These are phyloP conservation scores for Backusella mclennaniae DNA, from an alignment of 192 early-diverging fungal genomes.

Conservation along the genomic window DNA sequence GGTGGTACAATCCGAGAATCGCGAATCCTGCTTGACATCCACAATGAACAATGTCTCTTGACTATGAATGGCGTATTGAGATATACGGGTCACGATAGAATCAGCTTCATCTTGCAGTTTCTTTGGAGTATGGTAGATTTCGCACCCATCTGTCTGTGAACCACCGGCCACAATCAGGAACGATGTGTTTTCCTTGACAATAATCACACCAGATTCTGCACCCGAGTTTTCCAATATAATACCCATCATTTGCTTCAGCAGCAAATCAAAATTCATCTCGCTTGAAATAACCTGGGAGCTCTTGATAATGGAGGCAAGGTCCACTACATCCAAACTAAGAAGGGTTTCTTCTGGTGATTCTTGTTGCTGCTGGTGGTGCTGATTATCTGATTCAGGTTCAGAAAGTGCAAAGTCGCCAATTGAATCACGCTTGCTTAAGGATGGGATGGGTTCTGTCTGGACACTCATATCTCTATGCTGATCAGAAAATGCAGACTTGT, in stretches of 20 bases:
- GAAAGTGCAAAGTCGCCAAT: not conserved
- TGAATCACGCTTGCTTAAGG: not conserved
- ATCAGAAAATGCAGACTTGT: not conserved
- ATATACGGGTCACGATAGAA: slow-evolving; percentile 23
- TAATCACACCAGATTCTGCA: slow-evolving; percentile 36
- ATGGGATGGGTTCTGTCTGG: slow-evolving; percentile 14
- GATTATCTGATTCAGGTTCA: not conserved
- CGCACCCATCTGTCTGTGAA: slow-evolving; percentile 25
- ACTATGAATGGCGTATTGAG: slow-evolving; percentile 25
- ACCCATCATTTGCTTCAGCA: slow-evolving; percentile 36
- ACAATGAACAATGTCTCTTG: slow-evolving; percentile 29
- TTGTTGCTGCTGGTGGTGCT: not conserved
- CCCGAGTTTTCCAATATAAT: slow-evolving; percentile 38
- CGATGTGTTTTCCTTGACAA: slow-evolving; percentile 31
- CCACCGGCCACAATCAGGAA: slow-evolving; percentile 33
- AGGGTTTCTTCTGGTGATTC: slow-evolving; percentile 28
- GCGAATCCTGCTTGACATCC: slow-evolving; percentile 27
- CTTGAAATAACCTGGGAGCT: slow-evolving; percentile 41
- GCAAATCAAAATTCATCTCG: slow-evolving; percentile 39
- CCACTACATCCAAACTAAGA: slow-evolving; percentile 34
- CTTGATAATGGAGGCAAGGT: slow-evolving; percentile 36
- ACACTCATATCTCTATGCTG: not conserved
- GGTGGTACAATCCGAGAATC: slow-evolving; percentile 26
- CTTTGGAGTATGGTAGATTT: slow-evolving; percentile 22
- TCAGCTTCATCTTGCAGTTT: slow-evolving; percentile 25